phyloP scores from a whole-genome alignment of 768 basidiomycete species.

The Russula lepida region DNA sequence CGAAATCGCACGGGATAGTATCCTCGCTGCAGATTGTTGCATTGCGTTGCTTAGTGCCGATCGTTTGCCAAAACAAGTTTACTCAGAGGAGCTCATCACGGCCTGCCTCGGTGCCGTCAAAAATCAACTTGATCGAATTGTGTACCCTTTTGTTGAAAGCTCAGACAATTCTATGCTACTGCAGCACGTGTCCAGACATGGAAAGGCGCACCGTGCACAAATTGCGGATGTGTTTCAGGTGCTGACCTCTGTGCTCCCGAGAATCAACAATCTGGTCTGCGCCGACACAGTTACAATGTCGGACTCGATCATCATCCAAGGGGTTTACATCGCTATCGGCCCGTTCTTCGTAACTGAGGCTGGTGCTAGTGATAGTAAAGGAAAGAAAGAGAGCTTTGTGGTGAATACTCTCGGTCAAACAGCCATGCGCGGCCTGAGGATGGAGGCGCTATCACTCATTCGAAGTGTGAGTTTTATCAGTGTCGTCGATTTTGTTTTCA shows the following conservation, averaged over 20 bases:
- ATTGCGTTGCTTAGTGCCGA: conserved; percentile 72
- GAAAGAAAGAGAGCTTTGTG: conserved; percentile 50
- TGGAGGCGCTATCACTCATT: conserved; percentile 77
- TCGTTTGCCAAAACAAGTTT: conserved; percentile 83
- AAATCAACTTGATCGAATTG: conserved; percentile 65
- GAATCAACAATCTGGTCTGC: conserved; percentile 65
- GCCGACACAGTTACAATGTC: conserved; percentile 73
- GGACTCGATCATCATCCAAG: conserved; percentile 85
- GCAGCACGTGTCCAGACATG: conserved; percentile 39
- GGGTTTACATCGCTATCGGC: conserved; percentile 87
- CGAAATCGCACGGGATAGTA: conserved; percentile 60
- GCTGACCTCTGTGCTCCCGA: conserved; percentile 60
- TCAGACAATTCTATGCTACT: conserved; percentile 43
- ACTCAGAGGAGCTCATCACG: conserved; percentile 89
- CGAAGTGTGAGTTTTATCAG: conserved; percentile 52
- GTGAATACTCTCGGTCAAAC: conserved; percentile 64
- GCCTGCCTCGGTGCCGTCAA: conserved; percentile 70
- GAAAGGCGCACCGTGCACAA: conserved; percentile 35
- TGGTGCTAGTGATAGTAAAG: conserved; percentile 45
- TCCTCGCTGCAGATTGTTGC: conserved; percentile 77
- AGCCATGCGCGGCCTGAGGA: conserved; percentile 71
- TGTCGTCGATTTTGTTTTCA: background rate
- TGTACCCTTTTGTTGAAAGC: conserved; percentile 84
- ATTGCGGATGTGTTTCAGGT: conserved; percentile 68
- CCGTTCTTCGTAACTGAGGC: conserved; percentile 88